A percentile compares a stretch with the other conserved stretches of the same genome.
Evolutionary conservation across 345 rosid species (phyloP).

Genomic region (Melaleuca quinquenervia): DNA sequence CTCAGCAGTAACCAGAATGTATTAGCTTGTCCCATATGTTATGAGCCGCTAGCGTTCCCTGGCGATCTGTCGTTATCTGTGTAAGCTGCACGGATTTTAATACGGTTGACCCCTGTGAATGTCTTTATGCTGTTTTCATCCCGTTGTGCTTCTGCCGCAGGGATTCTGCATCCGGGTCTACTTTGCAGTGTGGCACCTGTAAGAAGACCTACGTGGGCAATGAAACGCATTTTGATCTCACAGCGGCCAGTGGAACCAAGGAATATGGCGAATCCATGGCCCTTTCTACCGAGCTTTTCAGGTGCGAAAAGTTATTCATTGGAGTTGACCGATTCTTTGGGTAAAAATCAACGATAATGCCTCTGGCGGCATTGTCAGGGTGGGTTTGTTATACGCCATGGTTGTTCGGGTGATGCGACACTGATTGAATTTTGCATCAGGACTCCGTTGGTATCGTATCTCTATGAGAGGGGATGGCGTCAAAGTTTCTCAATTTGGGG

Average conservation of each 20-base stretch:
- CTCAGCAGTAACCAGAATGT: constrained; percentile 7
- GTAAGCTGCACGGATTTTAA: constrained; percentile 17
- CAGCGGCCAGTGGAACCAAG: constrained; percentile 40
- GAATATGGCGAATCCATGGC: constrained; percentile 49
- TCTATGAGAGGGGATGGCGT: constrained; percentile 94
- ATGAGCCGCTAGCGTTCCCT: constrained; percentile 21
- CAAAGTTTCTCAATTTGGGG: constrained; percentile 55
- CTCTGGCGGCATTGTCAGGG: neutral
- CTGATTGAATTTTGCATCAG: constrained; percentile 20
- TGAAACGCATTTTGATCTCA: constrained; percentile 64
- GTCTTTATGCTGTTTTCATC: neutral
- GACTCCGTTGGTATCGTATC: constrained; percentile 47
- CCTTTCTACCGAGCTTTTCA: constrained; percentile 39
- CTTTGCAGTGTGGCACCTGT: constrained; percentile 50
- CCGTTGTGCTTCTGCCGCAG: constrained; percentile 13
- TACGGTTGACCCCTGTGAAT: neutral
- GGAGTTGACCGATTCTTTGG: neutral
- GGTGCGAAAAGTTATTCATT: constrained; percentile 12
- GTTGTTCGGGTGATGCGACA: neutral
- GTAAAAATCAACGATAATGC: neutral
- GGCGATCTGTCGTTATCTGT: constrained; percentile 22
- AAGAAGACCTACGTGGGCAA: constrained; percentile 45
- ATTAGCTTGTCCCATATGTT: constrained; percentile 87
- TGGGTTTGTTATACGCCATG: neutral
- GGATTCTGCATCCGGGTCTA: constrained; percentile 22